phyloP scores from a whole-genome alignment of 441 rosid genomes.

The Erodium trifolium region DNA sequence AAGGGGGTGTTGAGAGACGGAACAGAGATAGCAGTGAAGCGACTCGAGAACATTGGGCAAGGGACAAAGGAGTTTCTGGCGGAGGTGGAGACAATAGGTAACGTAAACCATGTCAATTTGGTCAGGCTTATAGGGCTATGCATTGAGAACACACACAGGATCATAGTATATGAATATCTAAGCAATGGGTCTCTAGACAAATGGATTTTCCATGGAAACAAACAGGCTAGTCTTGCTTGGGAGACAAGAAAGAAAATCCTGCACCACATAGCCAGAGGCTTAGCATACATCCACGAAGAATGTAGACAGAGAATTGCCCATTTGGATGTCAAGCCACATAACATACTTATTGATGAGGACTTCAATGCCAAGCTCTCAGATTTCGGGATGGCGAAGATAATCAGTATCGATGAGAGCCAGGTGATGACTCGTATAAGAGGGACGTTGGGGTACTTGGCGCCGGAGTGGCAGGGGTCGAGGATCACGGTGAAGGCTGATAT shows the following conservation, averaged over 20 bases:
- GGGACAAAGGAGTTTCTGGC: conserved; percentile 14
- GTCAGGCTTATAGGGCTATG: conserved; percentile 14
- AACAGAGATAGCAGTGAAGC: conserved; percentile 16
- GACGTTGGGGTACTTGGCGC: conserved; percentile 28
- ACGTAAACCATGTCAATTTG: conserved; percentile 19
- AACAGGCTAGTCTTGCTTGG: conserved; percentile 11
- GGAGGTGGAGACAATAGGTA: conserved; percentile 16
- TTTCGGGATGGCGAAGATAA: conserved; percentile 29
- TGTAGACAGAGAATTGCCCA: conserved; percentile 23
- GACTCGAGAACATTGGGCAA: conserved; percentile 8
- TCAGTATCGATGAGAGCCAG: conserved; percentile 22
- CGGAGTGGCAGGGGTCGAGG: conserved; percentile 22
- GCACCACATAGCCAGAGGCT: conserved; percentile 17
- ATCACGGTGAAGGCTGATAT: conserved; percentile 30
- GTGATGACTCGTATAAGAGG: conserved; percentile 27
- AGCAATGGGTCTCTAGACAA: conserved; percentile 17
- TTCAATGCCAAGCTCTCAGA: conserved; percentile 32
- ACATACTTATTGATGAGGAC: conserved; percentile 24
- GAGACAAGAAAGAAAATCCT: conserved; percentile 8
- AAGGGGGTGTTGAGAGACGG: conserved; percentile 11
- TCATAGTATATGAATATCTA: conserved; percentile 20
- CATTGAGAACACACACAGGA: conserved; percentile 7
- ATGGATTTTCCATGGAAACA: conserved; percentile 10
- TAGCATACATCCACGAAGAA: conserved; percentile 25
- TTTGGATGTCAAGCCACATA: conserved; percentile 25